phyloP scores from a whole-genome alignment of 345 rosid genomes.

The Gossypium herbaceum region DNA sequence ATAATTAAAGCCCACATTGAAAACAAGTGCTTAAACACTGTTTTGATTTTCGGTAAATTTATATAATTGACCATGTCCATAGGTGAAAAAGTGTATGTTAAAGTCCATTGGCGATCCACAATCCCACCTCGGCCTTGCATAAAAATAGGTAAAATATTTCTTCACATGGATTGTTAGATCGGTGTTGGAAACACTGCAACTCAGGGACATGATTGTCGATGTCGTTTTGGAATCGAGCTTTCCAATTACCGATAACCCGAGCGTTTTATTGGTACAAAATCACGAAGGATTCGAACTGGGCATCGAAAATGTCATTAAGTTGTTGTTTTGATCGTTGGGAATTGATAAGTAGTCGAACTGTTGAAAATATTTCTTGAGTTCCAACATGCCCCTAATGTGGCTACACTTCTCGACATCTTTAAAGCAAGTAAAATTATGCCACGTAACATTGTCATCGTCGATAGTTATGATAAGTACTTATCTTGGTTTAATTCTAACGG shows the following conservation, averaged over 20 bases:
- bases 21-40: slow-evolving; percentile 54
- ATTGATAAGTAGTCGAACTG: slow-evolving; percentile 65
- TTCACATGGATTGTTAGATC: slow-evolving; percentile 29
- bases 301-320: slow-evolving; percentile 58
- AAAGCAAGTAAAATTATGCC: slow-evolving; percentile 67
- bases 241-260: slow-evolving; percentile 63
- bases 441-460: slow-evolving; percentile 44
- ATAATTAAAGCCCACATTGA: slow-evolving; percentile 68
- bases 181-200: slow-evolving; percentile 69
- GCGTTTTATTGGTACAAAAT: slow-evolving; percentile 44
- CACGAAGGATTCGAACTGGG: slow-evolving; percentile 46
- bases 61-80: slow-evolving; percentile 51
- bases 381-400: slow-evolving; percentile 66
- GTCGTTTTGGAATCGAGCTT: slow-evolving; percentile 62
- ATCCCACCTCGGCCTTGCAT: slow-evolving; percentile 67
- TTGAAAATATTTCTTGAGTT: slow-evolving; percentile 73
- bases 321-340: slow-evolving; percentile 22
- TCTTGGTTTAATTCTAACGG: slow-evolving; percentile 43
- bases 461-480: slow-evolving; percentile 28
- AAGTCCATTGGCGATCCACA: slow-evolving; percentile 35
- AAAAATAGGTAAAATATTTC: slow-evolving; percentile 57
- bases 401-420: slow-evolving; percentile 61
- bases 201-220: slow-evolving; percentile 50
- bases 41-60: slow-evolving; percentile 30
- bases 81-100: slow-evolving; percentile 66